Base-by-base conservation (phyloP, 140 eudicot genomes). In the Bidens hawaiensis region DNA sequence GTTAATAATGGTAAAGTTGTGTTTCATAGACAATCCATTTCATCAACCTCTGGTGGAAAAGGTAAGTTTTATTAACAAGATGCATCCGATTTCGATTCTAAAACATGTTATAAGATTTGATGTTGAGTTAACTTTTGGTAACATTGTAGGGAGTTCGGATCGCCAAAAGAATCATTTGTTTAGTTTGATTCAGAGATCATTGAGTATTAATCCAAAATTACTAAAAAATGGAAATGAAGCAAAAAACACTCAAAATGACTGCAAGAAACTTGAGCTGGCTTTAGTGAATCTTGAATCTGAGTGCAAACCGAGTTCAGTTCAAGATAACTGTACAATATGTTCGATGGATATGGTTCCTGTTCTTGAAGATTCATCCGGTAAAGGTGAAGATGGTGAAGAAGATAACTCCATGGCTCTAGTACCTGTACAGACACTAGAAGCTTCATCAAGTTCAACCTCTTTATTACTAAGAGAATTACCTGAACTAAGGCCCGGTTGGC, bases 401-500 rank as follows among this genome's bases (percentile, higher is more conserved):
- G 83, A 74, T 33, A 76, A 78, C 28, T 80, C 99, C 23, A 71
- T 82, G 89, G 95, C 96, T 65, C 28, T 87, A 69, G 90, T 84
- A 53, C 84, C 97, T n/a, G 79, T 81, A 25, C 87, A 81, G 68
- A 77, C 82, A 68, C 62, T 60, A 38, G 94, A 83, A 63, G 87
- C 63, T 40, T 75, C 80, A 69, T 85, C 85, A 2, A 83, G 89
- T 65, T 74, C 90, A 14, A 41, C 67, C 18, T 81, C 93, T 34
- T 42, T 81, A 25, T 69, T 76, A 67, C 55, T 62, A 45, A 78
- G 60, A 34, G 88, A 79, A 66, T 33, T 81, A 62, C 94, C 90
- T 10, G 91, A 80, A 38, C 51, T 57, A 19, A 83, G 76, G 51
- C 89, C 89, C 13, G 99, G 99, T 69, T 87, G 96, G 99, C 95